These are phyloP conservation scores for Ceratocystis albifundus DNA, from an alignment of 2,329 filamentous ascomycete species.

Conservation along the genomic window DNA sequence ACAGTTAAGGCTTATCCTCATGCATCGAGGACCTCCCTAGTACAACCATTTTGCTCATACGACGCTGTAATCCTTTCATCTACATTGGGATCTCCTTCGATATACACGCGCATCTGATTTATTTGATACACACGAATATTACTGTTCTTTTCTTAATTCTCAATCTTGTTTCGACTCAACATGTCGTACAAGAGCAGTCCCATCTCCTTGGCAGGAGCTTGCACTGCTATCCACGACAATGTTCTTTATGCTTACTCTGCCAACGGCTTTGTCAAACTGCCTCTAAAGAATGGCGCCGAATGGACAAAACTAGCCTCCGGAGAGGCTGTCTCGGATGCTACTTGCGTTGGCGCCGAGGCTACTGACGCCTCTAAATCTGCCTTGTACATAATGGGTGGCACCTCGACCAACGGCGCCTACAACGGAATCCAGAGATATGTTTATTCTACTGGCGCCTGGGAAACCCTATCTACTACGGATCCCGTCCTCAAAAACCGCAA, in stretches of 20 bases:
- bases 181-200: conserved; percentile 28
- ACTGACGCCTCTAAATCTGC: conserved; percentile 47
- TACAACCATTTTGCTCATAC: conserved; percentile 1
- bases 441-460: conserved; percentile 44
- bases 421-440: conserved; percentile 61
- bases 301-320: conserved; percentile 60
- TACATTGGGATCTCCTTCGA: background rate
- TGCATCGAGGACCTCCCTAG: conserved; percentile 16
- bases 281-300: conserved; percentile 53
- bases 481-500: conserved; percentile 55
- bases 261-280: conserved; percentile 62
- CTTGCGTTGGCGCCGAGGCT: conserved; percentile 61
- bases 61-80: background rate
- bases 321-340: conserved; percentile 58
- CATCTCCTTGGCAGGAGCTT: conserved; percentile 61
- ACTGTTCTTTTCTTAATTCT: conserved; percentile 16
- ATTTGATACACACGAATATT: conserved; percentile 2
- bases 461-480: conserved; percentile 35
- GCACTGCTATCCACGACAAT: conserved; percentile 68
- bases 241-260: conserved; percentile 75
- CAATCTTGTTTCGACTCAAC: conserved; percentile 22
- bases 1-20: background rate
- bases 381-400: conserved; percentile 74
- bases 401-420: conserved; percentile 43
- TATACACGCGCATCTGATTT: background rate